Base-by-base conservation (phyloP, 139 green algal species). In the Chlamydomonas eustigma region DNA sequence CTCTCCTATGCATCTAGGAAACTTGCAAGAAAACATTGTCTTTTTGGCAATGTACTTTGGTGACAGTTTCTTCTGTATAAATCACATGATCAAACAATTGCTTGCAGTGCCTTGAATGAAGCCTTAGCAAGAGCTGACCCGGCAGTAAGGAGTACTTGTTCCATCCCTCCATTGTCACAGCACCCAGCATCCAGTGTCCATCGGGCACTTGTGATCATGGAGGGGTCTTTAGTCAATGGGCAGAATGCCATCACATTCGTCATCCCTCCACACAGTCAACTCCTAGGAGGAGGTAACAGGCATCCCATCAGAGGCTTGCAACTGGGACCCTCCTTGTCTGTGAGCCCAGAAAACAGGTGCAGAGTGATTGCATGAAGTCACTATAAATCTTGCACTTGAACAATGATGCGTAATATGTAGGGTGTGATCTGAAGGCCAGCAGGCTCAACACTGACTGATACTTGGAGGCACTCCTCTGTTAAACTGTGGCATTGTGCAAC, bases 221-320 rank as follows among this genome's bases (percentile, higher is more conserved):
- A 75, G 37, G 68, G 37, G 25, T 31, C 68, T 4, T 38, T 75
- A 22, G 68, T 63, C 30, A 5, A 34, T 37, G 37, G 68, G 25
- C 25, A 58, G 37, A 22, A 4, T 3, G n/a, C 4, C 37, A 22
- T 75, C 4, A 63, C 38, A 38, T 38, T 75, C 3, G 36, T 75
- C 3, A 31, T 75, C 37, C 38, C 68, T 2, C 68, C 68, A 3
- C 38, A 33, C 68, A 37, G 68, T 24, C 12, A 37, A 4, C 8
- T 32, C 12, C 68, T 75, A 5, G 68, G 35, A 3, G 68, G 68
- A 2, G 37, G 3, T 38, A 75, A 75, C 68, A 22, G 25, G 37
- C 68, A 75, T n/a, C 6, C 68, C 25, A 24, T 75, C 8, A 37
- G 68, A 24, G 68, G 36, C 37, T 38, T 75, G 35, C 68, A 75